phyloP scores from a whole-genome alignment of 495 filamentous ascomycete genomes.

The Talaromyces stipitatus region DNA sequence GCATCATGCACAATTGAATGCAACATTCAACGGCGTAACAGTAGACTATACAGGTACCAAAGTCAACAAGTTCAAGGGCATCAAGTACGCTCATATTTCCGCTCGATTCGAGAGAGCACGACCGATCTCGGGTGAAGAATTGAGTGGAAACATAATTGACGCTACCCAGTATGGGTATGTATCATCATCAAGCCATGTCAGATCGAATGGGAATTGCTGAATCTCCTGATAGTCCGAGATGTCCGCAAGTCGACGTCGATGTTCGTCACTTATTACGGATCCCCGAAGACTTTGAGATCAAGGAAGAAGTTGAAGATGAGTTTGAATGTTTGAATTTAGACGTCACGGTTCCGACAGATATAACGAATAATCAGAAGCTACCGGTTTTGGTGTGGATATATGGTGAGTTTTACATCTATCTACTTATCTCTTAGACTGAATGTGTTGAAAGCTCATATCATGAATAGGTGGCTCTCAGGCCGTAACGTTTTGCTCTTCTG shows the following conservation, averaged over 20 bases:
- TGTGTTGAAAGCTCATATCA: background rate
- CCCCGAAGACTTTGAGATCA: background rate
- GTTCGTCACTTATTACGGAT: constrained; percentile 19
- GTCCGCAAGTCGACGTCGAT: constrained; percentile 29
- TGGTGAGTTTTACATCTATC: constrained; percentile 14
- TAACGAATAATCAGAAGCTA: constrained; percentile 6
- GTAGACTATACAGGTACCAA: constrained; percentile 7
- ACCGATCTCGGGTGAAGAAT: constrained; percentile 13
- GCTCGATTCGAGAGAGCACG: constrained; percentile 27
- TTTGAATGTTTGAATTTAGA: constrained; percentile 39
- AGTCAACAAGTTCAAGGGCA: constrained; percentile 28
- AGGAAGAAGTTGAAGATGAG: constrained; percentile 28
- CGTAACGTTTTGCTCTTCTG: constrained; percentile 34
- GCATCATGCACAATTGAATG: constrained; percentile 19
- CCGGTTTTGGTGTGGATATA: constrained; percentile 40
- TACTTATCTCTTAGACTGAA: background rate
- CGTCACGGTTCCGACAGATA: constrained; percentile 25
- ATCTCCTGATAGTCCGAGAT: constrained; percentile 23
- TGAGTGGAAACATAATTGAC: constrained; percentile 22
- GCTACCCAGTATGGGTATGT: constrained; percentile 28
- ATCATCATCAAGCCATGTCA: background rate
- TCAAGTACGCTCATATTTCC: constrained; percentile 30
- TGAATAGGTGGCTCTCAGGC: constrained; percentile 28
- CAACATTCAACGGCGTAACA: constrained; percentile 24
- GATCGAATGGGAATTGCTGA: background rate